Conservation (phyloP, 2,329 filamentous ascomycete species). For the Cladosporium sp. region DNA sequence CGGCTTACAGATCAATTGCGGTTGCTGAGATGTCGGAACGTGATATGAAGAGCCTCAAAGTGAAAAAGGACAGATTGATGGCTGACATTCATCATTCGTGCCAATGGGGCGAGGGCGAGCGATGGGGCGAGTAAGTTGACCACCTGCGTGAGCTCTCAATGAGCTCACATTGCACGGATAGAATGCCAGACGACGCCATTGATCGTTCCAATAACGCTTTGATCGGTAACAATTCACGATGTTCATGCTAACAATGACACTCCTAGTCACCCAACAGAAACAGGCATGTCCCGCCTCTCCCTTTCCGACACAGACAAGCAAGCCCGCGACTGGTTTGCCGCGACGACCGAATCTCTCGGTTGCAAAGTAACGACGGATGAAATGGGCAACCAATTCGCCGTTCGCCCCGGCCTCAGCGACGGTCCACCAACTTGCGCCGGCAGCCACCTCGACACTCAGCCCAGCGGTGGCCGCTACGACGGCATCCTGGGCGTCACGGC, state of each 20-base stretch:
- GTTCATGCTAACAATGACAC: not conserved
- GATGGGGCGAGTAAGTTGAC: slow-evolving; percentile 58
- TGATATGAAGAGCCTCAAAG: slow-evolving; percentile 48
- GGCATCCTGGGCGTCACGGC: slow-evolving; percentile 1
- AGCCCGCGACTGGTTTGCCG: slow-evolving; percentile 69
- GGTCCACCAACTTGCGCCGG: slow-evolving; percentile 62
- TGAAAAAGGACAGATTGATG: slow-evolving; percentile 56
- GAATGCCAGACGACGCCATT: too few relatives aligned
- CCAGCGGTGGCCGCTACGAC: slow-evolving; percentile 60
- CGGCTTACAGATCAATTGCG: slow-evolving; percentile 17
- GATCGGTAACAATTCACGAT: too few relatives aligned
- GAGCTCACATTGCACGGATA: not conserved
- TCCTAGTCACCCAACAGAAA: slow-evolving; percentile 51
- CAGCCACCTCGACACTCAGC: slow-evolving; percentile 55
- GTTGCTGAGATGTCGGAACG: slow-evolving; percentile 46
- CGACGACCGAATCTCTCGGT: slow-evolving; percentile 55
- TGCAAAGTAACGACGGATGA: slow-evolving; percentile 63
- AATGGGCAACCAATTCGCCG: slow-evolving; percentile 76
- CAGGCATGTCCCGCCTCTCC: slow-evolving; percentile 69
- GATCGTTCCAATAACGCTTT: too few relatives aligned
- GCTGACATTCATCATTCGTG: slow-evolving; percentile 59
- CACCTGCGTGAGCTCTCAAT: not conserved
- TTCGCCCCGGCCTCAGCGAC: slow-evolving; percentile 56
- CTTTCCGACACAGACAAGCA: slow-evolving; percentile 65
- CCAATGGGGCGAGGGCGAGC: slow-evolving; percentile 59